A percentile compares a stretch with the other conserved stretches of the same genome.
Conservation (phyloP, 768 basidiomycete genomes). For the Lentinula raphanica region DNA sequence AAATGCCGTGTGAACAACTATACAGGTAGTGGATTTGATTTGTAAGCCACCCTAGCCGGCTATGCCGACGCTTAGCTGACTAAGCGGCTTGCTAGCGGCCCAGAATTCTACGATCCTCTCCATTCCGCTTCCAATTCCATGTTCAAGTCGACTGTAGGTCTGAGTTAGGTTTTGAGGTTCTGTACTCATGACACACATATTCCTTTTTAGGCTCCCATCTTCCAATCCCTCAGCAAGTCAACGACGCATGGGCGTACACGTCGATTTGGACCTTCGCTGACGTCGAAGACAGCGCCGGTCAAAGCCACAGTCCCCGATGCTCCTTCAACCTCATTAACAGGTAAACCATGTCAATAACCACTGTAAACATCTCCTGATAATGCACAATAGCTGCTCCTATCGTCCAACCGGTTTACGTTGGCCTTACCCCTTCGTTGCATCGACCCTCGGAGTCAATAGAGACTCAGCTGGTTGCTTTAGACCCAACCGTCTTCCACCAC, state of each 20-base stretch:
- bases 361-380: not conserved
- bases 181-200: not conserved
- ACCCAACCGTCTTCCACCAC: constrained; percentile 81
- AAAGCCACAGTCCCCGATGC: not conserved
- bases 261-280: not conserved
- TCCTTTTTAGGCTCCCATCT: not conserved
- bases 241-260: not conserved
- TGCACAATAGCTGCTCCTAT: constrained; percentile 32
- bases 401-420: constrained; percentile 49
- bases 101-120: too few species aligned
- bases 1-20: not conserved
- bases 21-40: not conserved
- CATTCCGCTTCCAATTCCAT: not conserved
- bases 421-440: constrained; percentile 56
- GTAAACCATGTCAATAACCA: too few species aligned
- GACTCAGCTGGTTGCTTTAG: constrained; percentile 53
- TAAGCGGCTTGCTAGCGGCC: too few species aligned
- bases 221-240: not conserved
- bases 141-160: constrained; percentile 6
- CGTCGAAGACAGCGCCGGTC: not conserved
- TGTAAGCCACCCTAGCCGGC: not conserved
- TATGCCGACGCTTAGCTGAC: not conserved
- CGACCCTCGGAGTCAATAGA: constrained; percentile 32
- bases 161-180: too few species aligned
- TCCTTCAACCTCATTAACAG: constrained; percentile 2